Conservation (phyloP, 2,329 filamentous ascomycete species). For the Talaromyces amestolkiae region DNA sequence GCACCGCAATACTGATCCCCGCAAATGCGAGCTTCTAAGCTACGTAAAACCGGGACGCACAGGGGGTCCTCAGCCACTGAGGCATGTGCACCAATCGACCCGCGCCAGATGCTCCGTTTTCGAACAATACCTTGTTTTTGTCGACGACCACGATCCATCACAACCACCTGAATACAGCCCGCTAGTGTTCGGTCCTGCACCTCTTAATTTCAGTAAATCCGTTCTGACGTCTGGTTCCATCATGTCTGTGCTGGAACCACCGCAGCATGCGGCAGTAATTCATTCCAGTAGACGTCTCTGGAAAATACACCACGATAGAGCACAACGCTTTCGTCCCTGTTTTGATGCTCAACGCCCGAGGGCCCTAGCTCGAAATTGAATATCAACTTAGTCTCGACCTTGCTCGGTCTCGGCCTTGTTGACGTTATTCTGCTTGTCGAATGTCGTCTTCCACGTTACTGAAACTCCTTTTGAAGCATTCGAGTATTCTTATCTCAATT, state of each 20-base stretch:
- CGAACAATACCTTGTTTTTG: slow-evolving; percentile 14
- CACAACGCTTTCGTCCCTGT: slow-evolving; percentile 16
- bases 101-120: slow-evolving; percentile 13
- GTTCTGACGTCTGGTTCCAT: slow-evolving; percentile 5
- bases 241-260: not conserved
- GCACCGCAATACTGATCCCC: not conserved
- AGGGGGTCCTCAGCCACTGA: not conserved
- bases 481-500: not conserved
- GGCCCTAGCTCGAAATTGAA: not conserved
- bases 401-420: not conserved
- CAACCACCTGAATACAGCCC: slow-evolving; percentile 1
- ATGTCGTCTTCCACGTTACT: not conserved
- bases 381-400: slow-evolving; percentile 1
- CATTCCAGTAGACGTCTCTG: not conserved
- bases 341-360: slow-evolving; percentile 6
- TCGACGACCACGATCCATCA: not conserved
- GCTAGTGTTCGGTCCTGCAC: not conserved
- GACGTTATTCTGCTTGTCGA: not conserved
- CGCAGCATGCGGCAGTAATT: slow-evolving; percentile 10
- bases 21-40: not conserved
- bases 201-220: not conserved
- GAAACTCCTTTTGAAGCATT: not conserved
- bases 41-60: not conserved
- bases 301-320: slow-evolving; percentile 3
- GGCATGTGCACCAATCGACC: slow-evolving; percentile 6